Conservation (phyloP, 2,329 filamentous ascomycete genomes). For the Orbilia javanica region DNA sequence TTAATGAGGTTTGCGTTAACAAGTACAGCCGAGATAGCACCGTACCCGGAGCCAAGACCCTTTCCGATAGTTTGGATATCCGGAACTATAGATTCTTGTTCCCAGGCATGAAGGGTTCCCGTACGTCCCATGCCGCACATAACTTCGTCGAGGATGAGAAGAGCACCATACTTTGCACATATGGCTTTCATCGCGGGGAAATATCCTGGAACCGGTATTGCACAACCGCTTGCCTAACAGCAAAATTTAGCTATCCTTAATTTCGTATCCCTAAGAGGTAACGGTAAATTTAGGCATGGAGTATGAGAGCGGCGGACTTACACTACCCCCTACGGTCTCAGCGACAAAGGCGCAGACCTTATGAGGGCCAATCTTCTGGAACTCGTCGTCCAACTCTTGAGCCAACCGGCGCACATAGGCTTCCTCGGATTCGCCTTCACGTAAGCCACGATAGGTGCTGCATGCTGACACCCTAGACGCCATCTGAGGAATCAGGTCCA, state of each 20-base stretch:
- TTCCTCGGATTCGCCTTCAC: constrained; percentile 69
- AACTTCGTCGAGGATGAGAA: constrained; percentile 83
- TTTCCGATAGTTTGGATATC: constrained; percentile 78
- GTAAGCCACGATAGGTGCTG: constrained; percentile 73
- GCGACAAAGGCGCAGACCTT: constrained; percentile 69
- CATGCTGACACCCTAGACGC: constrained; percentile 75
- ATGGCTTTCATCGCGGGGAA: constrained; percentile 76
- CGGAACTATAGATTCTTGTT: constrained; percentile 72
- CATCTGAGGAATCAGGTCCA: constrained; percentile 70
- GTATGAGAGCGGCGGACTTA: constrained; percentile 70
- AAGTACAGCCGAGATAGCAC: constrained; percentile 73
- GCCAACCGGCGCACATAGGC: constrained; percentile 74
- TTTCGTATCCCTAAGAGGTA: not conserved
- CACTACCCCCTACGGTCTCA: not conserved
- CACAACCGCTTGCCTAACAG: constrained; percentile 75
- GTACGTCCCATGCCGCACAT: constrained; percentile 77
- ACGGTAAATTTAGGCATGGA: no score
- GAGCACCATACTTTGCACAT: constrained; percentile 77
- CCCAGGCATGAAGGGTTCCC: constrained; percentile 74
- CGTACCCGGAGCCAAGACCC: constrained; percentile 75
- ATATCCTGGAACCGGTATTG: constrained; percentile 76
- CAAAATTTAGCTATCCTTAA: no score
- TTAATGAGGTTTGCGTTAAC: constrained; percentile 69
- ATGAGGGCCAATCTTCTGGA: constrained; percentile 79
- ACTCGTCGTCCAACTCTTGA: constrained; percentile 76